phyloP scores from a whole-genome alignment of 805 yeast genomes.

The Yarrowia hollandica region DNA sequence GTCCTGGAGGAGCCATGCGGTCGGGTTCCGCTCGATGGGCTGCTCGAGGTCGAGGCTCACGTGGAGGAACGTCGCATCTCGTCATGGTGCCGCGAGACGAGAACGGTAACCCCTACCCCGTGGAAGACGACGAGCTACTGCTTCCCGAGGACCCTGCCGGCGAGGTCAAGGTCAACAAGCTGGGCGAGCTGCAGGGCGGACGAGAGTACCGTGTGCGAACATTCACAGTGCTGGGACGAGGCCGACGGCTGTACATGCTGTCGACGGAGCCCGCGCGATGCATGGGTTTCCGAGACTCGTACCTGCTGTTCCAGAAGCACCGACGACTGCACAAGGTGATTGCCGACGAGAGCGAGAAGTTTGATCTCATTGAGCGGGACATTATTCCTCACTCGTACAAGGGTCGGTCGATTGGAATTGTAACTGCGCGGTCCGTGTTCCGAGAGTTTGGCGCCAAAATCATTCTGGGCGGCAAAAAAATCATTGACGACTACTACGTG shows the following conservation, averaged over 20 bases:
- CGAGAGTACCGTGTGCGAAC: conserved; percentile 64
- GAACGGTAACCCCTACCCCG: conserved; percentile 63
- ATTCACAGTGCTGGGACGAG: conserved; percentile 52
- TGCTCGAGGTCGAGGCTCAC: conserved; percentile 33
- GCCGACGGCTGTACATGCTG: conserved; percentile 77
- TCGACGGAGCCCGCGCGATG: conserved; percentile 96
- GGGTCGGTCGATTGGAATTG: conserved; percentile 84
- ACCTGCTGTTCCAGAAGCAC: conserved; percentile 84
- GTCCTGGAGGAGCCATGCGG: conserved; percentile 31
- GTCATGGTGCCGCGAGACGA: conserved; percentile 55
- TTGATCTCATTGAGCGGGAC: conserved; percentile 75
- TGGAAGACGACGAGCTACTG: conserved; percentile 74
- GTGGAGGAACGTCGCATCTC: conserved; percentile 32
- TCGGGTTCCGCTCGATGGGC: conserved; percentile 32
- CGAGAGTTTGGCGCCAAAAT: conserved; percentile 90
- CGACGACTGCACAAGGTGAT: conserved; percentile 70
- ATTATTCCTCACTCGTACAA: conserved; percentile 86
- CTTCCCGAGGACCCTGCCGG: conserved; percentile 79
- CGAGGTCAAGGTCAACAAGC: conserved; percentile 63
- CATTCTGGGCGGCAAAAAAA: conserved; percentile 73
- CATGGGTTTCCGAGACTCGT: conserved; percentile 91
- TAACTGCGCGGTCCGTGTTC: conserved; percentile 85
- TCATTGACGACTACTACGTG: conserved; percentile 88
- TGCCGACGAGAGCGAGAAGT: conserved; percentile 73
- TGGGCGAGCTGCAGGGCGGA: conserved; percentile 70